Conservation (phyloP, 495 filamentous ascomycete species). For the Penicillium simplicissimum region DNA sequence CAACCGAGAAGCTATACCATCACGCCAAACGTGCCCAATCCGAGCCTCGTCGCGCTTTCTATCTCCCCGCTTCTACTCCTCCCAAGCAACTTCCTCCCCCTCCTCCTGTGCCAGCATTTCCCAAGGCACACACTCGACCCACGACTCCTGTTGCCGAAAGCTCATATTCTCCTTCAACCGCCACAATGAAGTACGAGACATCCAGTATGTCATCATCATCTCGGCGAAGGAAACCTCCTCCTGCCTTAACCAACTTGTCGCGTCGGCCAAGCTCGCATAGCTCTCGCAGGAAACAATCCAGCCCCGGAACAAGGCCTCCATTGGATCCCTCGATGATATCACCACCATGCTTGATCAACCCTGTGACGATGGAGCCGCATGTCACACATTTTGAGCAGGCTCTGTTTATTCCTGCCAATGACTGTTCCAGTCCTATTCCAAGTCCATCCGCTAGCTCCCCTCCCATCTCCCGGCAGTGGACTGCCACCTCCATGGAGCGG, state of each 20-base stretch:
- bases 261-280: slow-evolving; percentile 24
- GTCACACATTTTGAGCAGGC: slow-evolving; percentile 48
- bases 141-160: slow-evolving; percentile 21
- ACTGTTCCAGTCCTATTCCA: slow-evolving; percentile 44
- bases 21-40: slow-evolving; percentile 25
- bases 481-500: slow-evolving; percentile 40
- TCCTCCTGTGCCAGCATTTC: slow-evolving; percentile 31
- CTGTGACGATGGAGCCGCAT: slow-evolving; percentile 48
- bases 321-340: slow-evolving; percentile 49
- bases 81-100: slow-evolving; percentile 35
- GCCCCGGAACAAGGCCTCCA: slow-evolving; percentile 31
- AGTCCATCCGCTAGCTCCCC: slow-evolving; percentile 41
- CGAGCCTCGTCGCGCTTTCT: slow-evolving; percentile 26
- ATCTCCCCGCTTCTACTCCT: slow-evolving; percentile 37
- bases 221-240: slow-evolving; percentile 39
- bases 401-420: slow-evolving; percentile 47
- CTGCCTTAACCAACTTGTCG: slow-evolving; percentile 34
- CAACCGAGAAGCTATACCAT: slow-evolving; percentile 34
- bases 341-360: slow-evolving; percentile 44
- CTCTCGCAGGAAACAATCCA: slow-evolving; percentile 32
- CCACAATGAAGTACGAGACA: slow-evolving; percentile 39
- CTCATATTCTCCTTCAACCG: slow-evolving; percentile 27
- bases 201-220: slow-evolving; percentile 30
- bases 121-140: slow-evolving; percentile 21
- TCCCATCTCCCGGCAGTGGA: slow-evolving; percentile 39